These are phyloP conservation scores for Ogataea paraovalis DNA, from an alignment of 805 yeast genomes.

Conservation along the genomic window DNA sequence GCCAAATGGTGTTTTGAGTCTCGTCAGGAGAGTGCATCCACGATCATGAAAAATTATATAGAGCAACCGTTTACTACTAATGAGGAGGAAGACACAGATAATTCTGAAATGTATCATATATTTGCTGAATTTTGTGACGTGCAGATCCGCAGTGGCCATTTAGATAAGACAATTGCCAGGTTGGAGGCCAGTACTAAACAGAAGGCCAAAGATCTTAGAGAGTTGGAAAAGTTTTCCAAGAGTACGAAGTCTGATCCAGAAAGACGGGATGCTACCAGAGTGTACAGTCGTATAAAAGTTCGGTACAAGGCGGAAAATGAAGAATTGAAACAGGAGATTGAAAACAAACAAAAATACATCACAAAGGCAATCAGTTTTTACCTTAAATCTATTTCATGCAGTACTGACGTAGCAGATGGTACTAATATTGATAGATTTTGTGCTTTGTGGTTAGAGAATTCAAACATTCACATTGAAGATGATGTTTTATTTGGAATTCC, in stretches of 20 bases:
- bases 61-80: conserved; percentile 30
- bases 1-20: conserved; percentile 73
- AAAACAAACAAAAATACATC: conserved; percentile 36
- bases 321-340: conserved; percentile 38
- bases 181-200: conserved; percentile 25
- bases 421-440: conserved; percentile 72
- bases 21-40: conserved; percentile 59
- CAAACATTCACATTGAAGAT: conserved; percentile 29
- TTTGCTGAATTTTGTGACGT: conserved; percentile 73
- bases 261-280: conserved; percentile 49
- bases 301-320: conserved; percentile 48
- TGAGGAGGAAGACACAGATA: conserved; percentile 13
- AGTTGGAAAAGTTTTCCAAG: conserved; percentile 42
- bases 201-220: conserved; percentile 45
- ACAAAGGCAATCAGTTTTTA: conserved; percentile 56
- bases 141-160: conserved; percentile 46
- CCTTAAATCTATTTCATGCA: conserved; percentile 46
- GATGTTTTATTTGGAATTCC: conserved; percentile 44
- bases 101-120: conserved; percentile 48
- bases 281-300: conserved; percentile 43
- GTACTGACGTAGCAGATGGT: conserved; percentile 40
- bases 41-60: conserved; percentile 56
- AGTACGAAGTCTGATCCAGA: conserved; percentile 42
- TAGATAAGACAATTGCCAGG: conserved; percentile 42
- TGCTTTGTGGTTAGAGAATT: conserved; percentile 74